Base-by-base conservation (phyloP, 2,329 filamentous ascomycete genomes). In the Blumeria graminis region DNA sequence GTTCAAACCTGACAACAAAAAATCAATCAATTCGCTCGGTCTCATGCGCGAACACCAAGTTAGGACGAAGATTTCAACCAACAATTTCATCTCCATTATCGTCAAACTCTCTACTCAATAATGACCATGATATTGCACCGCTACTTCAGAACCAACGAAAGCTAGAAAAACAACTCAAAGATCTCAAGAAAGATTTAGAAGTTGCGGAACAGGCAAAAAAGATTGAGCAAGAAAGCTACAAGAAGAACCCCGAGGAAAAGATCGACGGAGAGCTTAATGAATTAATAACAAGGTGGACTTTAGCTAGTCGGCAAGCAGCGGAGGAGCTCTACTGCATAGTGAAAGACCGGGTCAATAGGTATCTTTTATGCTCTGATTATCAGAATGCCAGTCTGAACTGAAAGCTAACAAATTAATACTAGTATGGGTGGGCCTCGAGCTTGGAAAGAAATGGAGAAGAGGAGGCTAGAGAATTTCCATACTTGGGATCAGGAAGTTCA, bases 291-390 rank as follows among this genome's bases (percentile, higher is more conserved):
- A 81, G 76, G 65, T 87, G 83, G 83, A 76, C 71, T 51, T 66
- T 64, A 0, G 76, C 78, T 16, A 77, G 76, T 58, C 73, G 80
- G 59, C 69, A 72, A 54, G 81, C 80, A 6, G 82, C 82, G 0
- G 82, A 86, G 61, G 80, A 84, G 62, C 68, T 85, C 10, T 86
- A 82, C 65, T 71, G 69, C 28, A 68, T 71, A 18, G 77, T 81
- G 22, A 73, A 74, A 59, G 78, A 81, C 65, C 69, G 77, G 56
- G 72, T 84, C 38, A 71, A 77, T 62, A 69, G 74, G 61, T 67
- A 59, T 54, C 60, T 61, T 5, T 1, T 13, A 35, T 36, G 11
- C 3, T 36, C 8, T 18, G 10, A 18, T 28, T 4, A 28, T 28
- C 22, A 2, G 22, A 28, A 28, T 28, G 22, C 22, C 4, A 28